A percentile compares a stretch with the other conserved stretches of the same genome.
These are phyloP conservation scores for Tricholoma flavovirens DNA, from an alignment of 768 basidiomycete species.

Conservation along the genomic window DNA sequence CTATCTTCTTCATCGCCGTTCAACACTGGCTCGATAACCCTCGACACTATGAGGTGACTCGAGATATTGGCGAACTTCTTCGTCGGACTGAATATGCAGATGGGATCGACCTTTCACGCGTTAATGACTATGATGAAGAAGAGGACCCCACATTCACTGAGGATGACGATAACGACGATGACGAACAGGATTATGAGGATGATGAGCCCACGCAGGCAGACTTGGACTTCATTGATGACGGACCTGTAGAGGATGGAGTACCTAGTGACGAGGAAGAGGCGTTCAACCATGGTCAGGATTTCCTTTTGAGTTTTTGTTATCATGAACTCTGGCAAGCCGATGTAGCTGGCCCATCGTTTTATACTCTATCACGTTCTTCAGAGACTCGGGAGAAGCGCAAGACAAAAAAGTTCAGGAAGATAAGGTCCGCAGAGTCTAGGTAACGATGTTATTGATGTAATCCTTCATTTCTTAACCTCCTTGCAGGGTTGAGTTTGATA, in stretches of 20 bases:
- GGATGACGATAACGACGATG: not conserved
- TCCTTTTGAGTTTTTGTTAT: not conserved
- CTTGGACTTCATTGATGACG: not conserved
- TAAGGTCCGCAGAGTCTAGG: not conserved
- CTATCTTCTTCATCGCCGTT: slow-evolving; percentile 3
- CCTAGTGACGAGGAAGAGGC: not conserved
- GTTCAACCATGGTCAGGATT: not conserved
- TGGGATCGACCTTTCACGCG: not conserved
- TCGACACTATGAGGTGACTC: slow-evolving; percentile 2
- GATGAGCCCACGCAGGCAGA: not conserved
- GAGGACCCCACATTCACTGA: not conserved
- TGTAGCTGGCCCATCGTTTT: not conserved
- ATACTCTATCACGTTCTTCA: not conserved
- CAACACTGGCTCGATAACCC: slow-evolving; percentile 3
- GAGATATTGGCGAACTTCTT: slow-evolving; percentile 7
- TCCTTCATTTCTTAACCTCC: not conserved
- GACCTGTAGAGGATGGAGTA: not conserved
- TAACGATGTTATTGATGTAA: not conserved
- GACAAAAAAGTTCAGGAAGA: not conserved
- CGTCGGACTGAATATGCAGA: slow-evolving; percentile 1
- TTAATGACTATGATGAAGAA: not conserved
- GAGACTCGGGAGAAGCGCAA: not conserved
- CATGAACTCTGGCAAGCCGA: not conserved
- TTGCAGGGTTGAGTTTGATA: not conserved
- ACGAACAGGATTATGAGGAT: not conserved